Evolutionary conservation across 768 basidiomycete species (phyloP).

Genomic region (Trametes coccinea): DNA sequence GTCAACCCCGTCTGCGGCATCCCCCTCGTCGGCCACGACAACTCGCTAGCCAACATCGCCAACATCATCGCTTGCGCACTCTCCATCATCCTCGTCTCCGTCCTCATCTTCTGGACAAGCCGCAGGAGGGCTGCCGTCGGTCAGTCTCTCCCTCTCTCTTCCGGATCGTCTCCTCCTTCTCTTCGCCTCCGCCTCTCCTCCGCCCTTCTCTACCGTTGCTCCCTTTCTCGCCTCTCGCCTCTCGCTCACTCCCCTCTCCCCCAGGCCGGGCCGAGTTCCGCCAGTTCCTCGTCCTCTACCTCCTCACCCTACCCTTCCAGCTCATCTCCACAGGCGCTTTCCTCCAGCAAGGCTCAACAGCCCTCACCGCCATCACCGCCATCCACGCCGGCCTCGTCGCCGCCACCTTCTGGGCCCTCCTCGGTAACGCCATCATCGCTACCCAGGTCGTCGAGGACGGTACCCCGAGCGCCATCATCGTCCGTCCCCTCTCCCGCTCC

Average conservation of each 20-base stretch:
- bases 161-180: neutral
- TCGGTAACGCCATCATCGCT: conserved; percentile 75
- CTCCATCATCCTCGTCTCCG: conserved; percentile 59
- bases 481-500: neutral
- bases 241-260: neutral
- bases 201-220: neutral
- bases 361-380: conserved; percentile 70
- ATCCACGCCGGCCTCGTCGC: conserved; percentile 79
- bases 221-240: neutral
- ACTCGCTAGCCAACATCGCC: conserved; percentile 79
- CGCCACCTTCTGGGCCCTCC: conserved; percentile 75
- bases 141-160: conserved; percentile 33
- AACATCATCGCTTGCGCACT: conserved; percentile 82
- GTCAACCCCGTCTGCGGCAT: conserved; percentile 83
- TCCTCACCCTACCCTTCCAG: conserved; percentile 75
- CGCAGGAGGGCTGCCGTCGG: conserved; percentile 89
- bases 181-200: neutral
- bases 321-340: conserved; percentile 79
- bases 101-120: conserved; percentile 57
- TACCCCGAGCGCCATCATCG: conserved; percentile 49
- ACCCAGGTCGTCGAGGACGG: conserved; percentile 96
- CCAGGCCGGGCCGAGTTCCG: conserved; percentile 72
- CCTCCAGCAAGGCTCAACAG: conserved; percentile 72
- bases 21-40: conserved; percentile 53
- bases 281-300: conserved; percentile 62